Evolutionary conservation across 2,329 filamentous ascomycete species (phyloP), one percentile per base, ranked within the genome.

Genomic region (Arachnomyces sp.): DNA sequence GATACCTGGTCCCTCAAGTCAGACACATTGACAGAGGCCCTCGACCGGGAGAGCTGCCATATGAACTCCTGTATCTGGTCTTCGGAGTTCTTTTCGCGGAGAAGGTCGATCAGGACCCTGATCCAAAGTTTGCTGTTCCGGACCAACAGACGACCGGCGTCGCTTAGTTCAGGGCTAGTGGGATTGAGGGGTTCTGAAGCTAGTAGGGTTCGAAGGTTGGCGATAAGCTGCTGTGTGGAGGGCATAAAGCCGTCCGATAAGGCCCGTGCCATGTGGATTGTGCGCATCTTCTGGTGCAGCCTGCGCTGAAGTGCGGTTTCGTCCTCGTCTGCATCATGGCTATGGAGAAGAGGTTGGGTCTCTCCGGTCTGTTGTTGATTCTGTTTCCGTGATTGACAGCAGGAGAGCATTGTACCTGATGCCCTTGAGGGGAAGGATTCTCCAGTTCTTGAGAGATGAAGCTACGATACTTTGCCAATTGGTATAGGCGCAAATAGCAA

Each of bases 41-140:
- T 75, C n/a, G 86, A 81, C 57, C 84, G 82, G 47, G 79, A 69
- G 34, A 94, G 62, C 52, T 82, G 88, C 88, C 88, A 95, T 30
- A 94, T 71, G 48, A 95, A 84, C 53, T 95, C 86, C 60, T 96
- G 90, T 13, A 96, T 77, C 59, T 94, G 83, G 61, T 96, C 87
- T 12, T 77, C 64, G 45, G 71, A 68, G 60, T 95, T 95, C 68
- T 95, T 96, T 61, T 88, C 73, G 40, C 78, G 72, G 34, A 95
- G 59, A 4, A 94, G 65, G n/a, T 86, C 78, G 52, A 93, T 90
- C 58, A 94, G 79, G 43, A 89, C 74, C 42, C 79, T 74, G 6
- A 95, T 67, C 76, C 79, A 90, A 50, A 82, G 72, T 57, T 82
- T 84, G 36, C 73, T 71, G 55, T 82, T 82, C 44, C 81, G 81